phyloP scores from a whole-genome alignment of 2,329 filamentous ascomycete genomes.

The Alternaria sp. region DNA sequence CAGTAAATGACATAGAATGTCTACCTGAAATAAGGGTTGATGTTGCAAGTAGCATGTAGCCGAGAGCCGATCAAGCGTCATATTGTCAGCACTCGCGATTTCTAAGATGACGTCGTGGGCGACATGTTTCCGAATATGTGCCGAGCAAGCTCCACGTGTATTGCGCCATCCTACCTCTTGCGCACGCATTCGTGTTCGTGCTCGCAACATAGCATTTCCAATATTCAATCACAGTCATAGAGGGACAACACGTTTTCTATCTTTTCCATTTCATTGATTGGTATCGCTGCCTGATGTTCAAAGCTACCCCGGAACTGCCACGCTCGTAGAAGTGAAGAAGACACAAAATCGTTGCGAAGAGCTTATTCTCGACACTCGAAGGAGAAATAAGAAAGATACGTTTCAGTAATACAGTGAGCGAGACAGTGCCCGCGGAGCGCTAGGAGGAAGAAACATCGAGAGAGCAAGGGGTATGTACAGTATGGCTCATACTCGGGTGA shows the following conservation, averaged over 20 bases:
- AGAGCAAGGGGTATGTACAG: slow-evolving; percentile 19
- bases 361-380: slow-evolving; percentile 1
- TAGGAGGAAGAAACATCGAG: background rate
- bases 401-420: slow-evolving; percentile 15
- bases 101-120: slow-evolving; percentile 19
- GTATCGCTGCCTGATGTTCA: background rate
- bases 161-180: background rate
- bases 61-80: background rate
- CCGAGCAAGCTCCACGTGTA: background rate
- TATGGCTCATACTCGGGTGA: background rate
- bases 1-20: background rate
- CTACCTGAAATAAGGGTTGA: background rate
- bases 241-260: background rate
- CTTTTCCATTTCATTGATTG: background rate
- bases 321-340: slow-evolving; percentile 6
- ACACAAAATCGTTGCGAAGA: background rate
- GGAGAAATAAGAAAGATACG: background rate
- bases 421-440: background rate
- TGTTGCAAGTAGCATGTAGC: background rate
- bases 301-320: background rate
- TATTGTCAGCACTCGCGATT: slow-evolving; percentile 1
- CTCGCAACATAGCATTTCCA: background rate
- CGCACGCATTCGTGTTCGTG: background rate
- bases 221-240: background rate
- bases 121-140: slow-evolving; percentile 8